A percentile compares a stretch with the other conserved stretches of the same genome.
Conservation (phyloP, 2,329 filamentous ascomycete genomes). For the Ascomycota sp. region DNA sequence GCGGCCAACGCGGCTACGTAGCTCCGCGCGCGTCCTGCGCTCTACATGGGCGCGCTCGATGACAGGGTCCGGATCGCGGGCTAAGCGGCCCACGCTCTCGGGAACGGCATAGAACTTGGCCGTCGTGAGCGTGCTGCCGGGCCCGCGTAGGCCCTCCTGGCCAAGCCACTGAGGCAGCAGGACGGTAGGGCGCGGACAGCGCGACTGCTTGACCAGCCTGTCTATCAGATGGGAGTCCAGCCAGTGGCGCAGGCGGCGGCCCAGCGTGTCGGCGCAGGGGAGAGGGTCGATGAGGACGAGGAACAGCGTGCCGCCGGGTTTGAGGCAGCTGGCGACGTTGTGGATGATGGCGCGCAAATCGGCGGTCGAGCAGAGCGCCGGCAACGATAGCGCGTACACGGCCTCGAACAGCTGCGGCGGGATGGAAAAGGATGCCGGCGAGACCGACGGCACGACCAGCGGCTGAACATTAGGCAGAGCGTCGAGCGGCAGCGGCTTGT, state of each 20-base stretch:
- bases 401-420: conserved; percentile 21
- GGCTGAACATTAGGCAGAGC: conserved; percentile 19
- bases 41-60: conserved; percentile 6
- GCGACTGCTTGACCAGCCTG: conserved; percentile 34
- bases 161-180: conserved; percentile 36
- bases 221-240: conserved; percentile 35
- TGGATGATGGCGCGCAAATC: conserved; percentile 33
- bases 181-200: conserved; percentile 34
- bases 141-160: conserved; percentile 27
- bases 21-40: conserved; percentile 18
- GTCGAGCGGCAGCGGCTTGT: conserved; percentile 15
- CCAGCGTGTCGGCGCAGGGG: conserved; percentile 31
- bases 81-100: conserved; percentile 7
- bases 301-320: conserved; percentile 30
- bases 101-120: conserved; percentile 26
- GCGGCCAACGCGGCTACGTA: conserved; percentile 29
- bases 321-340: conserved; percentile 32
- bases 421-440: conserved; percentile 14
- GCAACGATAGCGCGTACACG: conserved; percentile 31
- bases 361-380: conserved; percentile 30
- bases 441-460: conserved; percentile 16
- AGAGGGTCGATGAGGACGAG: conserved; percentile 40
- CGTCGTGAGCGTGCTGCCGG: conserved; percentile 23
- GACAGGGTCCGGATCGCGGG: conserved; percentile 6
- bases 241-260: conserved; percentile 35